Evolutionary conservation across 768 basidiomycete genomes (phyloP).

Genomic region (Butyriboletus loyo): DNA sequence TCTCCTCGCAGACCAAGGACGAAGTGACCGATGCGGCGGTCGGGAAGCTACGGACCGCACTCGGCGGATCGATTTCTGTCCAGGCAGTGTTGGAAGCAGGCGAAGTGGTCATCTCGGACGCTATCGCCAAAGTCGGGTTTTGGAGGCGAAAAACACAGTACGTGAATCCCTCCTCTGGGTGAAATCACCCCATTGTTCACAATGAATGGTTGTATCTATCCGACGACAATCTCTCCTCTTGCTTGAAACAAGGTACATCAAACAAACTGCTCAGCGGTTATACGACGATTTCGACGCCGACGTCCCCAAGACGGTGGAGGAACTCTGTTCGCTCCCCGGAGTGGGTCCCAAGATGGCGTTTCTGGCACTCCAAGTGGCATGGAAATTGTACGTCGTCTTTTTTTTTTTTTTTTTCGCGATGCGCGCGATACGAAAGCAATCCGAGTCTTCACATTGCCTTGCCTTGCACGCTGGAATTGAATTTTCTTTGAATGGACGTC

Average conservation of each 20-base stretch:
- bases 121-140: constrained; percentile 89
- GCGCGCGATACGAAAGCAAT: neutral
- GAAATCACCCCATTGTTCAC: neutral
- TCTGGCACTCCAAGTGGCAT: constrained; percentile 76
- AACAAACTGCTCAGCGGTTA: constrained; percentile 66
- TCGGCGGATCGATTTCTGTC: constrained; percentile 80
- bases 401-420: too few species aligned
- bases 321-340: constrained; percentile 81
- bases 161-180: constrained; percentile 20
- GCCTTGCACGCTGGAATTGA: too few species aligned
- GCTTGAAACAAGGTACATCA: constrained; percentile 54
- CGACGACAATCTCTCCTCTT: too few species aligned
- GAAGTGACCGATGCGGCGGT: constrained; percentile 83
- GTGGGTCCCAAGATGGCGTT: constrained; percentile 99
- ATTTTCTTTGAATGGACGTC: neutral
- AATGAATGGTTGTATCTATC: neutral
- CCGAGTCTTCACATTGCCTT: neutral
- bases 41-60: constrained; percentile 59
- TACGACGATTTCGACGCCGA: constrained; percentile 75
- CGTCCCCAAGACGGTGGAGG: constrained; percentile 85
- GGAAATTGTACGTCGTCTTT: constrained; percentile 68
- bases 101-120: constrained; percentile 58
- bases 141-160: constrained; percentile 86
- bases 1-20: constrained; percentile 95
- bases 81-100: constrained; percentile 66